Evolutionary conservation across 2,329 filamentous ascomycete genomes (phyloP), one percentile per base, ranked within the genome.

Genomic region (Pleurostoma richardsiae): DNA sequence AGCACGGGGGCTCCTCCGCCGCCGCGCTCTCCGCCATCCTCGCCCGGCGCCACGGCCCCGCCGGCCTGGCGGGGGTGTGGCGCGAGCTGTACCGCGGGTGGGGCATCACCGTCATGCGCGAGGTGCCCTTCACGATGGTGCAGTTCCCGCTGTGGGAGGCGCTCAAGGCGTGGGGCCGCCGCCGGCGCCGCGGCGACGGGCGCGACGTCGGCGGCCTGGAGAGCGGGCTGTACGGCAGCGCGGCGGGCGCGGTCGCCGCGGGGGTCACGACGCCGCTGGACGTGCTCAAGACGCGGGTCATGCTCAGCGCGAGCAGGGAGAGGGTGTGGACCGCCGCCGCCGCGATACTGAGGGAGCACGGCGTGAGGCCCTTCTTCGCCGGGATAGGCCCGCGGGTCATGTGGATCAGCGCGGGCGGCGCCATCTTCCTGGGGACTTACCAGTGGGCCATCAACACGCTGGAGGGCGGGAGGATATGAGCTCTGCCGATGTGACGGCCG

Each of bases 81-180:
- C 73, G 80, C 51, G 91, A 96, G 68, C 69, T 99, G 47, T 99
- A 99, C 67, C 79, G 94, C 33, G 94, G 95, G 2, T 96, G 90
- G 79, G 80, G 83, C 19, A 90, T 97, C 56, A 99, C 94, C 2
- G 85, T 99, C 44, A 86, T 96, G 71, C 83, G 94, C 49, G 94
- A 99, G 73, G 91, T 99, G 51, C 94, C 94, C 4, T 99, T 99
- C 61, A 97, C 95, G 3, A 85, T 96, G 7, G 87, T 99, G 52
- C 94, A 99, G 68, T 99, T 99, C 64, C 94, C 94, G 41, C 77
- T 99, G 52, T 99, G 94, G 94, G 94, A 99, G 69, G 83, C 79
- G 4, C 80, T 97, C 77, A 97, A 96, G 76, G 74, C 75, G 39
- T 88, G 81, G 78, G 75, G 83, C 5, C 67, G 76, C 40, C 58